Conservation (phyloP, 179 eudicot species). For the Beta lomatogona region DNA sequence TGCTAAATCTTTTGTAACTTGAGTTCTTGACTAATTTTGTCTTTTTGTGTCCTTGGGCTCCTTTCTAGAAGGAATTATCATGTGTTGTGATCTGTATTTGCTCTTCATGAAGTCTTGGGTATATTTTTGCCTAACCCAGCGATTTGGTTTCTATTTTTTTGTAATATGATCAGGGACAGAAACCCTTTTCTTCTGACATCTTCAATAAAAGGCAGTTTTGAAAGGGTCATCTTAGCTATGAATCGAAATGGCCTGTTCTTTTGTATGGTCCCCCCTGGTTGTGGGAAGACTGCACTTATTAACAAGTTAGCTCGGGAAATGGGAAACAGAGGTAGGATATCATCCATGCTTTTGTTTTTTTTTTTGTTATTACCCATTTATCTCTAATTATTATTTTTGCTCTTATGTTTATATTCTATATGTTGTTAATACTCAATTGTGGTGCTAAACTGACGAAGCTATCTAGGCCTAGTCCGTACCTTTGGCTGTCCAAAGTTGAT, state of each 20-base stretch:
- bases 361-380: not conserved
- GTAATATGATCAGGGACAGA: constrained; percentile 30
- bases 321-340: constrained; percentile 65
- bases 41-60: no score
- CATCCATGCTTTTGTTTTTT: not conserved
- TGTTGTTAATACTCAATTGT: no score
- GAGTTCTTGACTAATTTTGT: not conserved
- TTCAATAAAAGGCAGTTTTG: constrained; percentile 64
- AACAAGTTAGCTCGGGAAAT: constrained; percentile 58
- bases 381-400: not conserved
- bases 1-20: not conserved
- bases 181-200: constrained; percentile 73
- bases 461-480: no score
- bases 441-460: no score
- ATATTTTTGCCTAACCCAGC: not conserved
- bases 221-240: constrained; percentile 84
- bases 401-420: not conserved
- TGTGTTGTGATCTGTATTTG: not conserved
- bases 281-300: constrained; percentile 87
- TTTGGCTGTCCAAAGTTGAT: no score
- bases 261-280: constrained; percentile 94
- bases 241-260: constrained; percentile 96
- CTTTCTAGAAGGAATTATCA: not conserved
- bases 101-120: constrained; percentile 1
- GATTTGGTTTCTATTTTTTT: constrained; percentile 8